These are phyloP conservation scores for Fusarium stilboides DNA, from an alignment of 2,329 filamentous ascomycete genomes.

Conservation along the genomic window DNA sequence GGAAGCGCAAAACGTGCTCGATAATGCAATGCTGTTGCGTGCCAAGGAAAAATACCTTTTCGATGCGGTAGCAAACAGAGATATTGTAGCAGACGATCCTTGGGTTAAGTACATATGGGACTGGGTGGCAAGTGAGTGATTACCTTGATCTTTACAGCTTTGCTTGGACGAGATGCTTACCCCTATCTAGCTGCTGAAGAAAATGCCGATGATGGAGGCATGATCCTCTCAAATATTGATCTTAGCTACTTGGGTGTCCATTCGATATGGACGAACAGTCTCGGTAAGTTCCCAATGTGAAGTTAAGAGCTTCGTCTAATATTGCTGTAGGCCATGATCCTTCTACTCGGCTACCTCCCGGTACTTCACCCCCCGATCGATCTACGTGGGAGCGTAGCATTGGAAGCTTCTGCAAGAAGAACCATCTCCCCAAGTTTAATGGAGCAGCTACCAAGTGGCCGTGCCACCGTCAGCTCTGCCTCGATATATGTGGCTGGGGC, in stretches of 20 bases:
- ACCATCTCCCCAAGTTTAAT: slow-evolving; percentile 73
- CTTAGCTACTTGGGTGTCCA: slow-evolving; percentile 82
- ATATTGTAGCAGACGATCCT: slow-evolving; percentile 78
- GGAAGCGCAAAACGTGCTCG: slow-evolving; percentile 67
- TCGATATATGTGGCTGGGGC: slow-evolving; percentile 83
- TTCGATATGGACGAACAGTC: slow-evolving; percentile 78
- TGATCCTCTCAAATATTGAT: slow-evolving; percentile 78
- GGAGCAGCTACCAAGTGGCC: slow-evolving; percentile 75
- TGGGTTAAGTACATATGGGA: slow-evolving; percentile 87
- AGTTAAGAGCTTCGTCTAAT: slow-evolving; percentile 18
- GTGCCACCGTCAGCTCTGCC: slow-evolving; percentile 80
- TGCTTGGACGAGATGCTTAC: slow-evolving; percentile 33
- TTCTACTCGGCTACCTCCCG: slow-evolving; percentile 64
- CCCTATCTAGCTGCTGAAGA: slow-evolving; percentile 69
- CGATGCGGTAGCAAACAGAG: slow-evolving; percentile 75
- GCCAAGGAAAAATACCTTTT: slow-evolving; percentile 75
- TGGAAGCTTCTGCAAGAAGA: slow-evolving; percentile 74
- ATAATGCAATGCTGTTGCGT: slow-evolving; percentile 72
- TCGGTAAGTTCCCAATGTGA: slow-evolving; percentile 65
- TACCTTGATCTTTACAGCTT: neutral
- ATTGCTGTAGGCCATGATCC: slow-evolving; percentile 62
- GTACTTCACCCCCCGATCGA: slow-evolving; percentile 62
- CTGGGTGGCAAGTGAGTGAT: slow-evolving; percentile 75
- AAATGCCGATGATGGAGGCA: slow-evolving; percentile 76
- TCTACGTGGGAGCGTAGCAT: slow-evolving; percentile 74